Evolutionary conservation across 2,329 filamentous ascomycete species (phyloP), one percentile per base, ranked within the genome.

Genomic region (Trichoderma sp.): DNA sequence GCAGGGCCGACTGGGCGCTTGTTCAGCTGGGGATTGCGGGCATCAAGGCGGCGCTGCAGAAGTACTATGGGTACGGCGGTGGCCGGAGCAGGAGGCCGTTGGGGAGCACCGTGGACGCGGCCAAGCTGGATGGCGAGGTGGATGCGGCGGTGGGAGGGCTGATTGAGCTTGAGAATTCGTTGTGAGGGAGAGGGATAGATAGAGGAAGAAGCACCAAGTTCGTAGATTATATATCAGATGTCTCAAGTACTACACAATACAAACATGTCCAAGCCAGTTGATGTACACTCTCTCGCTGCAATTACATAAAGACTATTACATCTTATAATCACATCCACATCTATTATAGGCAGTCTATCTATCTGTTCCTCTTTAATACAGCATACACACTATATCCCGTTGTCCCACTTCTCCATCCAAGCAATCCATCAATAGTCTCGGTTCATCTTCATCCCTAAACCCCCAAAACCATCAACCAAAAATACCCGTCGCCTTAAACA

Each of bases 11-110:
- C 63, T 82, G 81, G 81, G 79, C 80, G 14, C 78, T 82, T 12
- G 79, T 81, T 27, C 79, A 82, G 71, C 73, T 81, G 33, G 81
- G 81, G 16, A 77, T 82, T 9, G 77, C 81, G 1, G 81, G 81
- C 14, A 74, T 81, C 64, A 82, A 82, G 78, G 78, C 80, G 1
- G 79, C 79, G 12, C 50, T 81, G 35, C 75, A 81, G 3, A 75
- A 75, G 74, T 75, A 72, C 67, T 75, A 72, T 6, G 75, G 75
- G 2, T 76, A 76, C 1, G 78, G 78, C 3, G 74, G 64, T 1
- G 80, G 80, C 3, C 77, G 77, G 41, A 81, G 80, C 59, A 79
- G 81, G 50, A 78, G 80, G 16, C 81, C 81, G 9, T 74, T 82
- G 21, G 79, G 77, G 12, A 53, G 77, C 41, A 63, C 79, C 2